Percentiles rank a stretch among this genome's conserved stretches.
phyloP scores from a whole-genome alignment of 345 rosid genomes.

The Bruguiera sexangula region DNA sequence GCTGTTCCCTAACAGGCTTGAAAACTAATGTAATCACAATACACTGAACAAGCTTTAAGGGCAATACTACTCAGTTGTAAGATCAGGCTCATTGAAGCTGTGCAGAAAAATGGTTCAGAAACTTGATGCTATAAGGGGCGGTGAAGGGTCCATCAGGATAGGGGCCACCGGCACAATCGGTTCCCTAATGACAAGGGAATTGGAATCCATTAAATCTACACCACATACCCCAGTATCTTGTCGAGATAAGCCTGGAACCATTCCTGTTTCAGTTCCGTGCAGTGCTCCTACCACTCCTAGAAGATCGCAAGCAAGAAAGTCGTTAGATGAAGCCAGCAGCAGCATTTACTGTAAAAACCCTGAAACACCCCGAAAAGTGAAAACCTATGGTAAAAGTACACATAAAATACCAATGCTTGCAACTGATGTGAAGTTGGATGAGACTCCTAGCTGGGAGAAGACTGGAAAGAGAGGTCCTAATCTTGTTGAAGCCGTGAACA shows the following conservation, averaged over 20 bases:
- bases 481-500: conserved; percentile 80
- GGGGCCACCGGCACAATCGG: conserved; percentile 86
- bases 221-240: conserved; percentile 39
- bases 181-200: conserved; percentile 75
- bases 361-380: conserved; percentile 43
- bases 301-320: conserved; percentile 54
- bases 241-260: conserved; percentile 37
- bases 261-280: conserved; percentile 50
- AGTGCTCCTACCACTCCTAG: conserved; percentile 43
- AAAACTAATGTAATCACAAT: neutral
- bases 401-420: conserved; percentile 67
- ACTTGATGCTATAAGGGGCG: conserved; percentile 70
- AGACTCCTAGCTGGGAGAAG: conserved; percentile 57
- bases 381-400: conserved; percentile 38
- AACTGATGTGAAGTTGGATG: conserved; percentile 48
- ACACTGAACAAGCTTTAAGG: neutral
- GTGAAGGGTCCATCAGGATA: conserved; percentile 80
- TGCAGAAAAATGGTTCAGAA: conserved; percentile 59
- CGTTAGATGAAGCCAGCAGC: conserved; percentile 76
- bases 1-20: conserved; percentile 5
- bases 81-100: conserved; percentile 7
- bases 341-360: conserved; percentile 18
- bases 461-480: conserved; percentile 52
- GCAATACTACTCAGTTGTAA: neutral
- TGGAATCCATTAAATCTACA: conserved; percentile 54